Percentiles rank a stretch among this genome's conserved stretches.
Conservation (phyloP, 1,139 yeast genomes). For the Candida sp. region DNA sequence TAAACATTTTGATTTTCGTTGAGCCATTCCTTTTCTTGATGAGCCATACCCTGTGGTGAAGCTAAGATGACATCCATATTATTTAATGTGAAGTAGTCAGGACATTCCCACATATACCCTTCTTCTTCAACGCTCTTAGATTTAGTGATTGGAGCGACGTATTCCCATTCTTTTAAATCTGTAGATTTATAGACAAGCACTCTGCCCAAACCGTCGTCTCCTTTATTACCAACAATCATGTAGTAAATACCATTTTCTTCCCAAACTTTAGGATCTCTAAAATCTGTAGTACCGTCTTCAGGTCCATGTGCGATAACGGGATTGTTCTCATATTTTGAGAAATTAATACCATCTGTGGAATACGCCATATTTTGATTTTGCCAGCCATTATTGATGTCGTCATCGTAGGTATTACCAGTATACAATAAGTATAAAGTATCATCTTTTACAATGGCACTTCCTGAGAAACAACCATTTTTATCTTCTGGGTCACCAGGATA, state of each 20-base stretch:
- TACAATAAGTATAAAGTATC: constrained; percentile 27
- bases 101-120: constrained; percentile 37
- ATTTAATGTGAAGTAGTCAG: constrained; percentile 27
- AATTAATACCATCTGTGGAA: constrained; percentile 29
- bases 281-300: constrained; percentile 21
- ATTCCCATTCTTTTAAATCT: constrained; percentile 24
- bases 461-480: constrained; percentile 30
- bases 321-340: constrained; percentile 20
- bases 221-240: constrained; percentile 15
- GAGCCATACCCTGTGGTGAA: constrained; percentile 33
- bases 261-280: constrained; percentile 38
- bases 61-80: constrained; percentile 24
- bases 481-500: constrained; percentile 19
- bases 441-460: constrained; percentile 25
- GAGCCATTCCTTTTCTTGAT: no score
- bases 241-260: constrained; percentile 26
- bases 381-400: not conserved
- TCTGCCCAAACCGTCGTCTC: no score
- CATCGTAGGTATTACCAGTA: constrained; percentile 32
- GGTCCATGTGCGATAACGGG: constrained; percentile 29
- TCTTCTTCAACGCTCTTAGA: constrained; percentile 17
- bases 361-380: constrained; percentile 25
- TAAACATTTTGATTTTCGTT: no score
- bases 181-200: constrained; percentile 20
- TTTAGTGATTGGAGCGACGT: constrained; percentile 24